Base-by-base conservation (phyloP, 176 grass and related monocot species). In the Tillandsia leiboldiana region DNA sequence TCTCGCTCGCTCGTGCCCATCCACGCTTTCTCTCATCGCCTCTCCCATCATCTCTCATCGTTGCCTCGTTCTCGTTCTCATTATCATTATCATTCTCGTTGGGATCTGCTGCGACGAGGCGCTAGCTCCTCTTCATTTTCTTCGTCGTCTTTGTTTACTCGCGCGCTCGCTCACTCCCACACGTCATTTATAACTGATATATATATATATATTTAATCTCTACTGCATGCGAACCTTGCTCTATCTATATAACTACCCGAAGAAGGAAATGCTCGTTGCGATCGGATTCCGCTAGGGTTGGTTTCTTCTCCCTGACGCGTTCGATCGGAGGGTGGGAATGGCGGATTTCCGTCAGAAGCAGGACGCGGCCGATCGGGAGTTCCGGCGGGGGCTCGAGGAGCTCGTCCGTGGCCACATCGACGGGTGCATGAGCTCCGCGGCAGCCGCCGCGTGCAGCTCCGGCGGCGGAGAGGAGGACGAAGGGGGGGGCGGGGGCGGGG, bases 331-430 rank as follows among this genome's bases (percentile, higher is more conserved):
- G 10, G 22, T 2, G 23, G 3, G 24, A 53, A 77, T 77, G 75
- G 42, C 47, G 75, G 65, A 77, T 58, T 77, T 69, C 66, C 63
- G 63, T 9, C 73, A 67, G 13, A 75, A 66, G 73, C 63, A 75
- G 20, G 33, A 7, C 33, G 33, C 33, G 33, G 65, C 42, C 8
- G 65, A 69, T 62, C 66, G 75, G 65, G 66, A 69, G 75, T 77
- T 69, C 66, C 29, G 75, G 42, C 66, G 33, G 29, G 51, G 66
- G 3, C 66, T 77, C 15, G 75, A 77, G 65, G 65, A 68, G 75
- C 66, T 77, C 11, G 28, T 77, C 10, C 66, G 66, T 12, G 66
- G 65, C 10, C 74, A 66, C 15, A 66, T 53, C 26, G 74, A 76
- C 11, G 74, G 66, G 1, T 77, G 75, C 75, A 53, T 53, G 52